Evolutionary conservation across 1,139 yeast genomes (phyloP).

Genomic region (Saccharomycopsis phalli): DNA sequence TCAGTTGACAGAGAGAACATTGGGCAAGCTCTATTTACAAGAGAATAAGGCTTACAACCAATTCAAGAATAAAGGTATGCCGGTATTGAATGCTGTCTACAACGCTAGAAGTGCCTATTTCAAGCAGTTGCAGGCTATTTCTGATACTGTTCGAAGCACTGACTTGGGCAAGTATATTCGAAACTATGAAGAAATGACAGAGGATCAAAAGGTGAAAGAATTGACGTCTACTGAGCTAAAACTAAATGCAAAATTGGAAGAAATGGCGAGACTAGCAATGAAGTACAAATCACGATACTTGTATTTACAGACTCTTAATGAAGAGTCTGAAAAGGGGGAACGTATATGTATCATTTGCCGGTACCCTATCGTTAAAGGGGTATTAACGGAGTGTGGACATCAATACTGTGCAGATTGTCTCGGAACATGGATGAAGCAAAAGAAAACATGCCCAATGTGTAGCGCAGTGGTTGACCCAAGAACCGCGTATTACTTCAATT

Average conservation of each 20-base stretch:
- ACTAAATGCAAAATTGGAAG: constrained; percentile 12
- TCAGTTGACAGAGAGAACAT: constrained; percentile 20
- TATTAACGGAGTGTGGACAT: constrained; percentile 84
- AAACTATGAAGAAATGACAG: neutral
- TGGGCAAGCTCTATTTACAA: constrained; percentile 32
- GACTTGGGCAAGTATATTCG: constrained; percentile 25
- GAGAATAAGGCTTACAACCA: constrained; percentile 34
- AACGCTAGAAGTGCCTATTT: constrained; percentile 75
- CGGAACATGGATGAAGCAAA: constrained; percentile 51
- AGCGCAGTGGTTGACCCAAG: constrained; percentile 37
- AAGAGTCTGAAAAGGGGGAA: constrained; percentile 22
- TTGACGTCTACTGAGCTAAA: constrained; percentile 1
- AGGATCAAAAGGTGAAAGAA: neutral
- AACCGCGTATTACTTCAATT: constrained; percentile 54
- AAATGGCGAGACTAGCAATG: constrained; percentile 27
- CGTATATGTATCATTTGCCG: constrained; percentile 72
- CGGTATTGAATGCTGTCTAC: constrained; percentile 53
- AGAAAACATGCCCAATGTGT: constrained; percentile 69
- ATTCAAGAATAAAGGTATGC: constrained; percentile 41
- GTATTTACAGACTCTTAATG: constrained; percentile 45
- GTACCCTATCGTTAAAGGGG: constrained; percentile 58
- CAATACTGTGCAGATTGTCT: constrained; percentile 76
- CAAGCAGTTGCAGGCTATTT: constrained; percentile 73
- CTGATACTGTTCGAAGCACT: constrained; percentile 52
- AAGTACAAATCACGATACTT: constrained; percentile 46